Evolutionary conservation across 257 asterid species (phyloP).

Genomic region (Misopates orontium): DNA sequence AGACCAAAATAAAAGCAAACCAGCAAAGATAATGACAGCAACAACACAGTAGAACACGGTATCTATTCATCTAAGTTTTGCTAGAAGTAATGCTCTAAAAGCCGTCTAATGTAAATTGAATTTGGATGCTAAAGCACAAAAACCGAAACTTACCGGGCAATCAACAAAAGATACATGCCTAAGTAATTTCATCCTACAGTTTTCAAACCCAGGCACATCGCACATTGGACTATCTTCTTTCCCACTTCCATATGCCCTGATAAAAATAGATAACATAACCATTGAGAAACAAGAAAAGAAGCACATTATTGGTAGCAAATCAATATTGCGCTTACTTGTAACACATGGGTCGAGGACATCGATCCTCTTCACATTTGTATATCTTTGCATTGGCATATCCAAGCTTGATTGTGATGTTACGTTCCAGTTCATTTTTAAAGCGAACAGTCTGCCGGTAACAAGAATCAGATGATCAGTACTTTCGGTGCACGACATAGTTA

Average conservation of each 20-base stretch:
- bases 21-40: not conserved
- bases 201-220: constrained; percentile 97
- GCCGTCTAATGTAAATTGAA: constrained; percentile 4
- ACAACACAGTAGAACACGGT: not conserved
- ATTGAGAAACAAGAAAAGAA: constrained; percentile 17
- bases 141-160: constrained; percentile 74
- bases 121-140: not conserved
- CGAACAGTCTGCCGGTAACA: constrained; percentile 81
- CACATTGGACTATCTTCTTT: constrained; percentile 94
- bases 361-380: constrained; percentile 87
- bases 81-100: not conserved
- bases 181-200: constrained; percentile 80
- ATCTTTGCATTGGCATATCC: constrained; percentile 99
- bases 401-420: constrained; percentile 96
- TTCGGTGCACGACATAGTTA: not conserved
- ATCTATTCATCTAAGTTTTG: not conserved
- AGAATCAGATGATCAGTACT: constrained; percentile 21
- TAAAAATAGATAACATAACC: constrained; percentile 1
- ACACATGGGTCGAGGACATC: constrained; percentile 93
- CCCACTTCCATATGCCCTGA: constrained; percentile 97
- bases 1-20: not conserved
- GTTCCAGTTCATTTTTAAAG: constrained; percentile 92
- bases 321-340: constrained; percentile 59
- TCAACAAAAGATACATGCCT: constrained; percentile 97
- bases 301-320: constrained; percentile 15